Evolutionary conservation across 768 basidiomycete genomes (phyloP).

Genomic region (Suillus placidus): DNA sequence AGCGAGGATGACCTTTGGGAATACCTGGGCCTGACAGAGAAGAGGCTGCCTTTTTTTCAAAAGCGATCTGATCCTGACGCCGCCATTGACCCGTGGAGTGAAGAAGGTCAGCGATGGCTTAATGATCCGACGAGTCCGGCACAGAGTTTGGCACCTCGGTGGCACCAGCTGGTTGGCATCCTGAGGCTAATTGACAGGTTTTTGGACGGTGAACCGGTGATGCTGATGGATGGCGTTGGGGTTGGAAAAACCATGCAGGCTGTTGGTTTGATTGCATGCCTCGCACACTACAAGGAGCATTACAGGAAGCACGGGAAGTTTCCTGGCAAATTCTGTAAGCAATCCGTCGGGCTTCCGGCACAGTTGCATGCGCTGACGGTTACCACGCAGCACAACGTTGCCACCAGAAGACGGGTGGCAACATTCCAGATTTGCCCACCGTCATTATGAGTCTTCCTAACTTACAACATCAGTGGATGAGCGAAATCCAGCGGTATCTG

Average conservation of each 20-base stretch:
- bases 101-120: slow-evolving; percentile 18
- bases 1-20: slow-evolving; percentile 9
- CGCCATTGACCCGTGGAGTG: slow-evolving; percentile 12
- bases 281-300: slow-evolving; percentile 11
- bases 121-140: background rate
- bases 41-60: slow-evolving; percentile 13
- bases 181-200: slow-evolving; percentile 19
- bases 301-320: background rate
- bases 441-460: background rate
- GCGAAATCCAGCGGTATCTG: background rate
- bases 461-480: background rate
- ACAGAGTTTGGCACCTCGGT: slow-evolving; percentile 10
- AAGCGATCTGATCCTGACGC: slow-evolving; percentile 2
- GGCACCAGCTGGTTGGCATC: slow-evolving; percentile 28
- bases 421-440: background rate
- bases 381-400: background rate
- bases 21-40: background rate
- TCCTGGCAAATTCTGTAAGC: background rate
- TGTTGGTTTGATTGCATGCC: slow-evolving; percentile 18
- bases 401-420: background rate
- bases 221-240: slow-evolving; percentile 30
- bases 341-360: background rate
- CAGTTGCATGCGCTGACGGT: background rate
- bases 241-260: slow-evolving; percentile 29
- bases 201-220: slow-evolving; percentile 6